Evolutionary conservation across 768 basidiomycete species (phyloP), one percentile per base, ranked within the genome.

Genomic region (Mycena pura): DNA sequence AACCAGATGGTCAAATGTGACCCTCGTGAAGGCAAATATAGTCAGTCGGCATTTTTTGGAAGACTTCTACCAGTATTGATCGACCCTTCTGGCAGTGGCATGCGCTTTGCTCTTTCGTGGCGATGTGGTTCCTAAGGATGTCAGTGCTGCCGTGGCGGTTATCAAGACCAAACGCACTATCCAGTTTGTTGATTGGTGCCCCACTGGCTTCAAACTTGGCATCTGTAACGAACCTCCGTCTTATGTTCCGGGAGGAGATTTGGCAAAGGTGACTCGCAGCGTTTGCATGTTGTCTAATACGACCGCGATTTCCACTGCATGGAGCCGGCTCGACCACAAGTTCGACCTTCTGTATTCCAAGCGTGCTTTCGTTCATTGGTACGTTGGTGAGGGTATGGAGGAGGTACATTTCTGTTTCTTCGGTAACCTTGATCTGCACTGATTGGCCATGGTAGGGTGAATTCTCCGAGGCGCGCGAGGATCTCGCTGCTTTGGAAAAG

Each of bases 401-500:
- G 88, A 90, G 73, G 71, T 72, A 57, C 31, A 51, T 10, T 40
- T 62, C 29, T 9, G 65, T 6, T 58, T 27, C 22, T 19, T 50
- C 25, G 2, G 6, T 21, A 45, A 49, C 28, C 38, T 14, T 48
- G 22, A 3, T n/a, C 17, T 32, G 19, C 28, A 38, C 47, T 41
- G 25, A 27, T 34, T 38, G 15, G 29, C 17, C 27, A 0, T 13
- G 17, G 14, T 14, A 87, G 85, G 96, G 96, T 74, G 96, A 99
- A 80, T 98, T 99, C 82, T 96, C 94, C 19, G 96, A 98, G 81
- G 96, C 96, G 19, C 91, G 96, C 61, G 97, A 99, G 80, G 96
- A 99, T 75, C 89, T 99, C 58, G 97, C 96, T n/a, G 96, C 96
- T n/a, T 88, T 99, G 55, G 96, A 98, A 84, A 97, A 95, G 77